Percentiles rank a stretch among this genome's conserved stretches.
Evolutionary conservation across 2,329 filamentous ascomycete species (phyloP).

Genomic region (Colletotrichum euphorbiae): DNA sequence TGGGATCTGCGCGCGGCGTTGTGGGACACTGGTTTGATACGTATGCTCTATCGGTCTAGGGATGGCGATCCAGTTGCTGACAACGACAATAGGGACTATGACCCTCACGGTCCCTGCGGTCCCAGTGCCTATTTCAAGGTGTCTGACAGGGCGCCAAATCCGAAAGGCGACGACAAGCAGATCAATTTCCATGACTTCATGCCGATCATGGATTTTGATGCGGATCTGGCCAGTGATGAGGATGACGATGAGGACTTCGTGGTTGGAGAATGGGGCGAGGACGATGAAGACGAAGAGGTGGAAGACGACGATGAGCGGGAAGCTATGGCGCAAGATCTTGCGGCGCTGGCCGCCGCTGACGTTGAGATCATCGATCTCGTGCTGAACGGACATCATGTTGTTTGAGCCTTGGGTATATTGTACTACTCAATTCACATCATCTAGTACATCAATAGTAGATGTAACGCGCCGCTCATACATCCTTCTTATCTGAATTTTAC

Average conservation of each 20-base stretch:
- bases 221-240: conserved; percentile 41
- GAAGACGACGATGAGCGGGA: conserved; percentile 45
- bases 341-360: conserved; percentile 32
- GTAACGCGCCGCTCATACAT: background rate
- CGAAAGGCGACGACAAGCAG: conserved; percentile 40
- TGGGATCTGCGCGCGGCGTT: conserved; percentile 73
- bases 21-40: conserved; percentile 84
- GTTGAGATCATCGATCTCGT: conserved; percentile 35
- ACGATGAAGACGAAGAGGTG: conserved; percentile 47
- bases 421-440: background rate
- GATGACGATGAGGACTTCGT: conserved; percentile 43
- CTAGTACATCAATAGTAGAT: background rate
- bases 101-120: conserved; percentile 75
- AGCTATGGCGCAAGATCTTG: conserved; percentile 43
- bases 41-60: conserved; percentile 51
- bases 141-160: conserved; percentile 48
- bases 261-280: conserved; percentile 42
- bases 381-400: conserved; percentile 28
- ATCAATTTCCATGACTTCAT: conserved; percentile 41
- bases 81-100: conserved; percentile 65
- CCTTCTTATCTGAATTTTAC: background rate
- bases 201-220: conserved; percentile 42
- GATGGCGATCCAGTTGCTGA: conserved; percentile 8
- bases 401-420: background rate
- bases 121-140: conserved; percentile 83